Base-by-base conservation (phyloP, 23 red algal species). In the Gracilaria vermiculophylla region DNA sequence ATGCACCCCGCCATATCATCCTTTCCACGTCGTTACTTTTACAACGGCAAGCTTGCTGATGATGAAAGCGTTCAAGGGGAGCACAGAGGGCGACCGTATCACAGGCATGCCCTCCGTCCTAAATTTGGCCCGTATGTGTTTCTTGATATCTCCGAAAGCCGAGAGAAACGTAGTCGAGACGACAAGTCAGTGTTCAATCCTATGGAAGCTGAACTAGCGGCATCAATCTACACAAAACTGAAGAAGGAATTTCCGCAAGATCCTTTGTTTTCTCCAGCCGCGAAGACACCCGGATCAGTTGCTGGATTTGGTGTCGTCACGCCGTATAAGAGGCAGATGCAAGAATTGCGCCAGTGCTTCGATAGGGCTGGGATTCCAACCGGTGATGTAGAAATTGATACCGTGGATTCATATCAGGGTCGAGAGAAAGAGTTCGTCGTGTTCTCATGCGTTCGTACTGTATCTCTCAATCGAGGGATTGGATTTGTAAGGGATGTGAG, bases 1-100 rank as follows among this genome's bases (percentile, higher is more conserved):
- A 98, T 98, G 96, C 96, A 98, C 76, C 96, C 96, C 34, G 86
- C 88, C 21, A 94, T 98, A 50, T 91, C 84, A 16, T 87, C 81
- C 23, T 98, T 98, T 85, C 96, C 96, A 14, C 62, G 78, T 35
- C 76, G 89, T 15, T 85, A 92, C 65, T 98, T 98, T 71, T 98
- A 98, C 80, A 79, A 77, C 37, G 84, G 90, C 40, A 56, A 72
- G n/a, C 82, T 97, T 23, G 69, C 73, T 32, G 90, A 93, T 21
- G 84, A 87, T 55, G 71, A 72, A 32, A 81, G 70, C 32, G 80
- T 97, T 0, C 77, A 79, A 69, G 82, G 45, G n/a, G 79, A 84
- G 21, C 29, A 75, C 31, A 33, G 80, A 70, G 70, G 49, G 23
- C 48, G 51, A 36, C 78, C 75, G 49, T 87, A 82, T 25, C 89